Base-by-base conservation (phyloP, 352 stramenopile genomes). In the Phytophthora cryptogea region DNA sequence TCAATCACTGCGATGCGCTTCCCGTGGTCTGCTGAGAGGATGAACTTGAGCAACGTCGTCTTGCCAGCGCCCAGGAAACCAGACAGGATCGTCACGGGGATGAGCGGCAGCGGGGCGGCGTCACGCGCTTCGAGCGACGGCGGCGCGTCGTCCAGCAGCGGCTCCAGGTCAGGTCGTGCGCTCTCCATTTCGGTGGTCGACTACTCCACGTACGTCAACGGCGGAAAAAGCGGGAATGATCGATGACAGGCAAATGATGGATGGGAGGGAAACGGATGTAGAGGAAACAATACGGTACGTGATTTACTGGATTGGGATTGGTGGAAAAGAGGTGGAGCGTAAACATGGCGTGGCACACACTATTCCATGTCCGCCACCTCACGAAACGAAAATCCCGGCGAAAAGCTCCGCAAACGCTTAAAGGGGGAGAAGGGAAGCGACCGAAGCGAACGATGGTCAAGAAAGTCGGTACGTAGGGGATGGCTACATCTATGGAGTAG, bases 41-140 rank as follows among this genome's bases (percentile, higher is more conserved):
- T 99, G 63, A 97, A 92, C 72, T 98, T 97, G n/a, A 99, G 83
- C 23, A 99, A 77, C 17, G 96, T 99, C 31, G 97, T 99, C 75
- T 99, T 99, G 14, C 97, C 97, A 5, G 85, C 91, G 9, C 96
- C 96, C 6, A 99, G 66, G 64, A 98, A 98, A 33, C 97, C 97
- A 30, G 96, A 99, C 37, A 99, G 72, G 37, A 99, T 96, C 3
- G 96, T 98, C 32, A 98, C 92, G 26, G 95, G 95, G 28, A 96
- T 76, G 51, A 68, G 28, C 0, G 66, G 49, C 20, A 48, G 27
- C 6, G 42, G 17, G 2, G 43, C 13, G 14, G 54, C n/a, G 5
- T 46, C 17, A 1, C 8, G 27, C n/a, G 54, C 35, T 31, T 70
- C 49, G 17, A 64, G 41, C 44, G 37, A 23, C 8, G 54, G 55